These are phyloP conservation scores for Coemansia sp. DNA, from an alignment of 192 early-diverging fungal genomes.

Conservation along the genomic window DNA sequence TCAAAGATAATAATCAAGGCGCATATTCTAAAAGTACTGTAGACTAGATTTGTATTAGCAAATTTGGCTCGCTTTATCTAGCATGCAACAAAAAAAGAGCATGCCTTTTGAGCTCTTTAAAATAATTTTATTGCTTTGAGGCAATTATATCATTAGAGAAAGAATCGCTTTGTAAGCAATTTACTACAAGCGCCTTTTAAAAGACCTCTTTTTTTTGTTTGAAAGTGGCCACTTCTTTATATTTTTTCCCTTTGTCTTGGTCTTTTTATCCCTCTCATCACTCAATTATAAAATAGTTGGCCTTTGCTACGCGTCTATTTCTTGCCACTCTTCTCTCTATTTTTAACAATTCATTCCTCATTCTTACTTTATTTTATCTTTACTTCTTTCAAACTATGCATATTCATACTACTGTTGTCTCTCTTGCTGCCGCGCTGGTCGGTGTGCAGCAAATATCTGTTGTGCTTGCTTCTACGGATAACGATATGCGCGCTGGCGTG, in stretches of 20 bases:
- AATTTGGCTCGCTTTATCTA: too few relatives aligned
- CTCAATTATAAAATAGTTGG: not conserved
- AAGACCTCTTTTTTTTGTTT: not conserved
- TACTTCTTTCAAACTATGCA: not conserved
- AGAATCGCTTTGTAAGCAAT: too few relatives aligned
- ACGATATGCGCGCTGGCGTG: not conserved
- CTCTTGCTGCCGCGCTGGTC: conserved; percentile 1
- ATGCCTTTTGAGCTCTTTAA: too few relatives aligned
- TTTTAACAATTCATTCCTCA: not conserved
- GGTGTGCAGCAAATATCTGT: not conserved
- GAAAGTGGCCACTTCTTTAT: not conserved
- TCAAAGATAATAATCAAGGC: too few relatives aligned
- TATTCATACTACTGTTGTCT: not conserved
- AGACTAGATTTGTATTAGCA: too few relatives aligned
- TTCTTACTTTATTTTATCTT: not conserved
- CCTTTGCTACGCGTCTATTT: not conserved
- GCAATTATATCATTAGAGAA: too few relatives aligned
- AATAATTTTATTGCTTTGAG: too few relatives aligned
- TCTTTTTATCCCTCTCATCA: not conserved
- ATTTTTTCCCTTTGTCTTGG: not conserved
- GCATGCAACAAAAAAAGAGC: too few relatives aligned
- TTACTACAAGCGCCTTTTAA: too few relatives aligned
- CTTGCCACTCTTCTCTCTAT: not conserved
- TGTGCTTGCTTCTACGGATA: not conserved
- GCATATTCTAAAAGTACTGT: too few relatives aligned